phyloP scores from a whole-genome alignment of 2,329 filamentous ascomycete species.

The Penicillium sp. region DNA sequence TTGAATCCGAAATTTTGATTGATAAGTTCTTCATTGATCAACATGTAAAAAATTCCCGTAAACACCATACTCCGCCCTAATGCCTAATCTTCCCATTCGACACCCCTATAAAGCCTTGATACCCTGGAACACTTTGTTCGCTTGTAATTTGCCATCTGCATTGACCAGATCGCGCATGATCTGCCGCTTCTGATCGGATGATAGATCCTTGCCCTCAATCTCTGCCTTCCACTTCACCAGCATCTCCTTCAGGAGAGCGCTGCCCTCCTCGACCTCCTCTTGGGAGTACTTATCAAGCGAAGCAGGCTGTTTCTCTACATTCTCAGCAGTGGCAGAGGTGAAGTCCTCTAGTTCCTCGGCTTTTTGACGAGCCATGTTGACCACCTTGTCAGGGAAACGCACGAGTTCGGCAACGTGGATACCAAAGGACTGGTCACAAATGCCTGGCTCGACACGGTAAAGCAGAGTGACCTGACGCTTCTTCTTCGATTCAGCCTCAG shows the following conservation, averaged over 20 bases:
- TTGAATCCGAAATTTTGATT: not conserved
- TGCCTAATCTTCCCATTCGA: not conserved
- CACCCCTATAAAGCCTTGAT: constrained; percentile 45
- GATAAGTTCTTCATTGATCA: not conserved
- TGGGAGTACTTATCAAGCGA: constrained; percentile 61
- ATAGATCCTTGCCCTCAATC: constrained; percentile 61
- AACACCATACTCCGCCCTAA: constrained; percentile 17
- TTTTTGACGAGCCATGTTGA: constrained; percentile 99
- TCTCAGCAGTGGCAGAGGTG: constrained; percentile 31
- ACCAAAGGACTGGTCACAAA: constrained; percentile 96
- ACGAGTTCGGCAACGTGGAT: constrained; percentile 98
- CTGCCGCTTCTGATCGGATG: constrained; percentile 72
- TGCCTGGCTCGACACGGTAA: constrained; percentile 93
- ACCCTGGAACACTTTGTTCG: constrained; percentile 55
- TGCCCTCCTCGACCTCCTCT: constrained; percentile 87
- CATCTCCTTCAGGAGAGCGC: constrained; percentile 77
- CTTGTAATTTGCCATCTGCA: constrained; percentile 64
- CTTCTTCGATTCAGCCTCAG: constrained; percentile 51
- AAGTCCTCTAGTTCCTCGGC: constrained; percentile 98
- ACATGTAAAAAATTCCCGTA: not conserved
- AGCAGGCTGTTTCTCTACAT: constrained; percentile 33
- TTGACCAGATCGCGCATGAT: constrained; percentile 77
- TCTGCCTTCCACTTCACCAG: constrained; percentile 80
- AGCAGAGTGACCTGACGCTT: constrained; percentile 85
- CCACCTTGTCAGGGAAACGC: constrained; percentile 92